Conservation (phyloP, 306 rosid genomes). For the Vicia sativa region DNA sequence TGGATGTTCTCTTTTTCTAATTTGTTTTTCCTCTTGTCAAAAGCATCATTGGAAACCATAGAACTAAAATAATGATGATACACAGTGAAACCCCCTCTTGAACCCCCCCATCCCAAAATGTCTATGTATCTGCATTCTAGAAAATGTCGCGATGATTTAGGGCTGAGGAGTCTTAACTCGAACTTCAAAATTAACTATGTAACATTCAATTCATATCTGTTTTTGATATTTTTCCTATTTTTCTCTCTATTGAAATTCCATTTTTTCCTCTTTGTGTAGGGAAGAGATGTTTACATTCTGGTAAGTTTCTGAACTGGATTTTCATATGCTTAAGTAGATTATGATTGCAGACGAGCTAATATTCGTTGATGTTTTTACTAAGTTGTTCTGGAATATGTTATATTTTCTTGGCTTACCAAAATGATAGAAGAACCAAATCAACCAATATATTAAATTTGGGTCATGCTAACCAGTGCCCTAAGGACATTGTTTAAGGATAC, state of each 20-base stretch:
- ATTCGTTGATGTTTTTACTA: slow-evolving; percentile 27
- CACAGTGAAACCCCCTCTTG: neutral
- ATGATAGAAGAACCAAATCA: slow-evolving; percentile 25
- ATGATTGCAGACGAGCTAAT: slow-evolving; percentile 28
- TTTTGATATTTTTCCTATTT: slow-evolving; percentile 5
- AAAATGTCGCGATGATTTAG: slow-evolving; percentile 13
- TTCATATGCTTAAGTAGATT: slow-evolving; percentile 34
- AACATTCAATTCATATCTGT: neutral
- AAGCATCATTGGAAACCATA: slow-evolving; percentile 6
- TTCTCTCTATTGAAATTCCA: slow-evolving; percentile 36
- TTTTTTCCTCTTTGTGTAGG: slow-evolving; percentile 61
- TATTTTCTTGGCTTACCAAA: slow-evolving; percentile 8
- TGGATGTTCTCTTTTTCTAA: neutral
- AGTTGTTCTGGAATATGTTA: slow-evolving; percentile 23
- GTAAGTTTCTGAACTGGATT: slow-evolving; percentile 53
- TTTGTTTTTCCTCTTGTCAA: slow-evolving; percentile 5
- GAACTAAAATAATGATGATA: neutral
- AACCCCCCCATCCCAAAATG: neutral
- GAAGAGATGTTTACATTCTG: slow-evolving; percentile 93
- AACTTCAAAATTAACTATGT: slow-evolving; percentile 17
- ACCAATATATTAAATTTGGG: slow-evolving; percentile 17
- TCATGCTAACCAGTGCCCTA: no score
- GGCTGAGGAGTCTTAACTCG: neutral
- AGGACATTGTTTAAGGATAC: no score
- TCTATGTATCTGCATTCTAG: slow-evolving; percentile 7